phyloP scores from a whole-genome alignment of 2,329 filamentous ascomycete genomes.

The Sclerotinia trifoliorum region DNA sequence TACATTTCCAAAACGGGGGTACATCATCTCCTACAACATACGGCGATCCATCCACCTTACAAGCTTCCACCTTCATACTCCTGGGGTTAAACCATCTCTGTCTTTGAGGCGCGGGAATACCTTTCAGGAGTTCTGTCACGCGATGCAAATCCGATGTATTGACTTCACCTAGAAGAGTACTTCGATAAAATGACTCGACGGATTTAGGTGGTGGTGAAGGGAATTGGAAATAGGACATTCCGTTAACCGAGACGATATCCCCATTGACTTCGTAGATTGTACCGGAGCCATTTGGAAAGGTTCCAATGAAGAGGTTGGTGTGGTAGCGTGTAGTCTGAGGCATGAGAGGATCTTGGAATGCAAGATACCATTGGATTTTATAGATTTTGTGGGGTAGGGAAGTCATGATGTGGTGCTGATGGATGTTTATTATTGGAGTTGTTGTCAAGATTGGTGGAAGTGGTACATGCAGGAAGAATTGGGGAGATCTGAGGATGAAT shows the following conservation, averaged over 20 bases:
- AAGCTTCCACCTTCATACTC: neutral
- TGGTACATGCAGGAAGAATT: neutral
- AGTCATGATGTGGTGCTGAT: neutral
- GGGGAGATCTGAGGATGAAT: neutral
- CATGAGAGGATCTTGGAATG: neutral
- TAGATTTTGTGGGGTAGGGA: neutral
- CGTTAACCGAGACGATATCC: neutral
- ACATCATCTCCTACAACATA: neutral
- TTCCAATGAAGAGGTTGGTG: conserved; percentile 1
- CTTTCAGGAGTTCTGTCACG: neutral
- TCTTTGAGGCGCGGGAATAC: neutral
- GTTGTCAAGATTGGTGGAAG: neutral
- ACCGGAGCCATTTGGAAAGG: neutral
- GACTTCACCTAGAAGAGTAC: neutral
- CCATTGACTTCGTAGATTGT: neutral
- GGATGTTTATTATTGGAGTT: neutral
- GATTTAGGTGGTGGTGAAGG: neutral
- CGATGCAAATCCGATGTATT: neutral
- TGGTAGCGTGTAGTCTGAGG: neutral
- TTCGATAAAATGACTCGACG: neutral
- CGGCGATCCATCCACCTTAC: neutral
- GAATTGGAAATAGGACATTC: neutral
- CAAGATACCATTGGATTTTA: neutral
- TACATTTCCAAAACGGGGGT: neutral
- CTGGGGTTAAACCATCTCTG: neutral